These are phyloP conservation scores for Candida freyschussii DNA, from an alignment of 1,139 yeast species.

Conservation along the genomic window DNA sequence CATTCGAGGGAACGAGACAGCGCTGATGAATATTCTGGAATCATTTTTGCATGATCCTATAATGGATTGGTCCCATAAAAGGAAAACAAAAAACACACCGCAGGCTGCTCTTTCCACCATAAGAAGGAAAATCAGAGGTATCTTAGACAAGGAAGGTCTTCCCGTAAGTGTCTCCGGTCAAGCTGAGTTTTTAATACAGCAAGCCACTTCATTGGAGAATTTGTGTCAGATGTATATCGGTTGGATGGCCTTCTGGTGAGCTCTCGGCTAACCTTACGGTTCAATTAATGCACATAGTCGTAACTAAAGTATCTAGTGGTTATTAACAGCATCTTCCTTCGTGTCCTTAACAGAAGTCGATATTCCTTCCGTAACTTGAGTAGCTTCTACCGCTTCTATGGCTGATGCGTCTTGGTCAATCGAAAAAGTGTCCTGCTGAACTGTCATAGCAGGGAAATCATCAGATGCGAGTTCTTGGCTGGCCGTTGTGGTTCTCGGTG, in stretches of 20 bases:
- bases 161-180: conserved; percentile 92
- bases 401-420: not conserved
- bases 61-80: conserved; percentile 54
- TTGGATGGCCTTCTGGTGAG: conserved; percentile 75
- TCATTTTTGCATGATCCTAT: conserved; percentile 91
- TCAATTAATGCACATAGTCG: too few relatives aligned
- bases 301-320: too few relatives aligned
- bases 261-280: too few relatives aligned
- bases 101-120: conserved; percentile 70
- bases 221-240: conserved; percentile 89
- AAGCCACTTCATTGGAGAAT: conserved; percentile 69
- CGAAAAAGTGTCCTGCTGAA: too few relatives aligned
- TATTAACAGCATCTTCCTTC: too few relatives aligned
- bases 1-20: conserved; percentile 77
- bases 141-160: conserved; percentile 74
- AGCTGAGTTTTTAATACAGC: conserved; percentile 82
- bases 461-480: too few relatives aligned
- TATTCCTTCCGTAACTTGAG: not conserved
- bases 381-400: not conserved
- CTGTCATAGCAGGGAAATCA: too few relatives aligned
- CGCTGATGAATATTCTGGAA: conserved; percentile 86
- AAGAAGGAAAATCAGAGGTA: conserved; percentile 78
- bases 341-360: too few relatives aligned
- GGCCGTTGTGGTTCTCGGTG: conserved; percentile 2
- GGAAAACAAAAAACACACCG: conserved; percentile 38